Evolutionary conservation across 192 early-diverging fungal genomes (phyloP).

Genomic region (Podila epicladia): DNA sequence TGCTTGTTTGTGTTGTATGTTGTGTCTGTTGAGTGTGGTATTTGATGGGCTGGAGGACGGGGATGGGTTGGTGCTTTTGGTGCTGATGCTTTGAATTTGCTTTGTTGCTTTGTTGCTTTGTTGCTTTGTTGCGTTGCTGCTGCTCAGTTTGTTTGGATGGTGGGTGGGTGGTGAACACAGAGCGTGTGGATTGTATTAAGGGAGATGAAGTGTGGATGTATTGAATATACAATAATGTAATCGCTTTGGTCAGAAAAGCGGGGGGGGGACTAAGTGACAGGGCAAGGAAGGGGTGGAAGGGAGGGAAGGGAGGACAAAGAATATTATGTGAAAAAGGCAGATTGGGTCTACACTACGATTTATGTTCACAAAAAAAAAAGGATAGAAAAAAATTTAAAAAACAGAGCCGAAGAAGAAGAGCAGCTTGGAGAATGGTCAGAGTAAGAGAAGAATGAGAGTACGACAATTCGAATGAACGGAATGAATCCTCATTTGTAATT

Average conservation of each 20-base stretch:
- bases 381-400: not conserved
- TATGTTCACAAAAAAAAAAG: not conserved
- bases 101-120: too few species aligned
- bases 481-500: not conserved
- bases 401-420: not conserved
- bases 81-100: too few species aligned
- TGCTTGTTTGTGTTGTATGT: not conserved
- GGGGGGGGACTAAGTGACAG: not conserved
- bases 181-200: too few species aligned
- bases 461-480: not conserved
- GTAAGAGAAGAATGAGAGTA: conserved; percentile 3
- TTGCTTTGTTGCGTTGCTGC: too few species aligned
- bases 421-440: too few species aligned
- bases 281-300: not conserved
- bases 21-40: too few species aligned
- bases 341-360: not conserved
- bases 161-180: too few species aligned
- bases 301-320: not conserved
- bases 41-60: too few species aligned
- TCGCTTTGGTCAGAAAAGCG: conserved; percentile 1
- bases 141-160: too few species aligned
- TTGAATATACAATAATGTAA: too few species aligned
- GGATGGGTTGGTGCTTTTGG: too few species aligned
- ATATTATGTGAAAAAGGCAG: conserved; percentile 1
- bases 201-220: too few species aligned